Evolutionary conservation across 257 asterid species (phyloP), one percentile per base, ranked within the genome.

Genomic region (Verbascum thapsus): DNA sequence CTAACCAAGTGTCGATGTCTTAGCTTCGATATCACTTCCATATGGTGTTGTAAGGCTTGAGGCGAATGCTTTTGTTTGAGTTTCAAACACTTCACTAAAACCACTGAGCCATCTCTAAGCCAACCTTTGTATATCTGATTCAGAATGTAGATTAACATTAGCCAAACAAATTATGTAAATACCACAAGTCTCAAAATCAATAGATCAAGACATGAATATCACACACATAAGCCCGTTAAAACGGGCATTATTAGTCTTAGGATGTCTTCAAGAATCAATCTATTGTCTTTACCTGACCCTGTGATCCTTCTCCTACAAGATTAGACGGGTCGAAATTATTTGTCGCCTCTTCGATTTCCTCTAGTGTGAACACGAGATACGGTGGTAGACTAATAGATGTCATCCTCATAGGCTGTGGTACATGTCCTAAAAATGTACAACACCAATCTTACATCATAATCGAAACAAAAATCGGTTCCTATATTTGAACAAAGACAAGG

Each of bases 341-440:
- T 13, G 99, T 94, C 6, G 96, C 99, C 1, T 88, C 99, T 67
- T 90, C 95, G 65, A 94, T 81, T 76, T 94, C 99, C 73, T 94
- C 99, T 15, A 88, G 64, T 4, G 98, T 76, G 84, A 85, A 94
- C 67, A 94, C 88, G n/a, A 81, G 74, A 71, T 90, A 94, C 23
- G 98, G 89, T 39, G 99, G 99, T 64, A 90, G 81, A 23, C 91
- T 94, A 11, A 86, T 35, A n/a, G 95, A 87, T 3, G 76, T 68
- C 90, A 90, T 68, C 81, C 96, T 77, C 95, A 77, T 85, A 48
- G 95, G 76, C 77, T 84, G 82, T 5, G 83, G 80, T 45, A 77
- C 78, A 18, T 84, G 80, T 26, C 92, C 99, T 90, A 50, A 51
- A 53, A 53, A 54, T 0, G 47, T 15, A 56, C 16, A 1, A 0